Evolutionary conservation across 139 green algal species (phyloP).

Genomic region (Auxenochlorella pyrenoidosa): DNA sequence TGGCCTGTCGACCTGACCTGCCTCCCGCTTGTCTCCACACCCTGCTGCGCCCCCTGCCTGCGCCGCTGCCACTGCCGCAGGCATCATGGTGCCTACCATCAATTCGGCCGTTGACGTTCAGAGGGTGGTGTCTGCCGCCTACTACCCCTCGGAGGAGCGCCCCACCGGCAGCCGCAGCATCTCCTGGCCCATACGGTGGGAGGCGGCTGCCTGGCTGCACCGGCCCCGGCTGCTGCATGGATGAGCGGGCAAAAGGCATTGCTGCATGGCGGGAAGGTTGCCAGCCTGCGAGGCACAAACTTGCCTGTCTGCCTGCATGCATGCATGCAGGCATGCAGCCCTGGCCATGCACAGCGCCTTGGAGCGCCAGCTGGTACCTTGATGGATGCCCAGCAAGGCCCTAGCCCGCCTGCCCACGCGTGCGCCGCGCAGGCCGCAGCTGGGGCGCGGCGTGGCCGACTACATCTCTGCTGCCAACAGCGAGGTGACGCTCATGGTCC

Average conservation of each 20-base stretch:
- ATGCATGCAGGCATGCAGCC: too few species aligned
- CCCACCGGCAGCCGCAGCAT: constrained; percentile 36
- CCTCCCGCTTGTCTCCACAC: background rate
- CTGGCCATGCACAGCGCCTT: too few species aligned
- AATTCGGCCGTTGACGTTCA: constrained; percentile 18
- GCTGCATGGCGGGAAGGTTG: too few species aligned
- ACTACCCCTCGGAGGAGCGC: constrained; percentile 15
- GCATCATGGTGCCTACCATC: constrained; percentile 36
- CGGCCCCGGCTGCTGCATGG: too few species aligned
- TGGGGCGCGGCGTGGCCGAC: constrained; percentile 29
- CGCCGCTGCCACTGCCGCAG: background rate
- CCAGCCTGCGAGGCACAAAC: too few species aligned
- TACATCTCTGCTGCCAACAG: constrained; percentile 35
- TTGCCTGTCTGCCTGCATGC: background rate
- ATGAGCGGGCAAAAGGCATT: too few species aligned
- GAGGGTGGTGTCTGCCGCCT: background rate
- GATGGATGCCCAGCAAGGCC: too few species aligned
- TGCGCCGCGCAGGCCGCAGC: constrained; percentile 24
- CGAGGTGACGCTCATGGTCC: constrained; percentile 35
- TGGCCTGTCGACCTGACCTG: too few species aligned
- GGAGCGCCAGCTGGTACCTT: too few species aligned
- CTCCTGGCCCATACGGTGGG: constrained; percentile 34
- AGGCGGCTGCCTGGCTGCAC: too few species aligned
- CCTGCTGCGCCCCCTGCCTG: background rate
- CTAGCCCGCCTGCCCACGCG: background rate